Conservation (phyloP, 2,329 filamentous ascomycete genomes). For the Xylariaceae sp. region DNA sequence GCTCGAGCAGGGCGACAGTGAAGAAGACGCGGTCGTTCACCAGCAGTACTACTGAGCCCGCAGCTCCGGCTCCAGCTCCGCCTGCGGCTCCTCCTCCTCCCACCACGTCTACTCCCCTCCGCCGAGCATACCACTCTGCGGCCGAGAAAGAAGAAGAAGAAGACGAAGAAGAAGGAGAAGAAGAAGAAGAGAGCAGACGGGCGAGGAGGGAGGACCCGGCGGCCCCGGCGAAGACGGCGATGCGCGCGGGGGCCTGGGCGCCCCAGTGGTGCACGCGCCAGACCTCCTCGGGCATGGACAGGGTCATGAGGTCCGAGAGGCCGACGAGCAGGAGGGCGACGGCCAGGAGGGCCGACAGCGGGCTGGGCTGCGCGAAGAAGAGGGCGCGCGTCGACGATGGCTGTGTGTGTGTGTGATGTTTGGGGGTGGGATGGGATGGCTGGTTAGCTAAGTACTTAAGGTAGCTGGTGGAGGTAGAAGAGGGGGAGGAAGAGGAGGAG, state of each 20-base stretch:
- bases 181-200: conserved; percentile 21
- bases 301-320: conserved; percentile 55
- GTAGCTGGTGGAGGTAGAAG: no score
- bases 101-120: no score
- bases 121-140: no score
- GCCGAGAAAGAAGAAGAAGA: conserved; percentile 19
- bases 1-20: conserved; percentile 76
- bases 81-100: conserved; percentile 33
- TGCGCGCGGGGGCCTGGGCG: conserved; percentile 51
- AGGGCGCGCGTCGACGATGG: no score
- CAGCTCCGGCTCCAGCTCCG: conserved; percentile 57
- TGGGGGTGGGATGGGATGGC: not conserved
- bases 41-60: no score
- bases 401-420: conserved; percentile 3
- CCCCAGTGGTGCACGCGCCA: conserved; percentile 57
- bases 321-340: conserved; percentile 56
- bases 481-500: not conserved
- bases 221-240: conserved; percentile 46
- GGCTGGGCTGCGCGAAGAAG: conserved; percentile 60
- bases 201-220: conserved; percentile 46
- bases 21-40: conserved; percentile 85
- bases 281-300: conserved; percentile 62
- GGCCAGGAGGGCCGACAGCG: conserved; percentile 67
- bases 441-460: not conserved
- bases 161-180: conserved; percentile 20